These are phyloP conservation scores for Aspergillus saccharolyticus DNA, from an alignment of 495 filamentous ascomycete genomes.

Conservation along the genomic window DNA sequence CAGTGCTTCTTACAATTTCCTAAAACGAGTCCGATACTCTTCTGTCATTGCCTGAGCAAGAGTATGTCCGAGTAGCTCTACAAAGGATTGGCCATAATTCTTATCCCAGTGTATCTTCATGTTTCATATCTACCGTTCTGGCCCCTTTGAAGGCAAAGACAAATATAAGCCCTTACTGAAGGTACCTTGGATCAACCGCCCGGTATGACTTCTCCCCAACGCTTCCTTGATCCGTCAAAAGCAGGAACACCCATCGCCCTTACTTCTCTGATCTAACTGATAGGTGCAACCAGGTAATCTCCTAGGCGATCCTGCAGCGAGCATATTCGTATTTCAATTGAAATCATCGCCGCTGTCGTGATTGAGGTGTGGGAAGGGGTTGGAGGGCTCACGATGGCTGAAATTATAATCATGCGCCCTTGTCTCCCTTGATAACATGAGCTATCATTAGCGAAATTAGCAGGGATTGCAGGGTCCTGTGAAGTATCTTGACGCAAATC, in stretches of 20 bases:
- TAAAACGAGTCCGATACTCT: neutral
- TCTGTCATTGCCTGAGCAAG: neutral
- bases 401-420: neutral
- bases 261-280: neutral
- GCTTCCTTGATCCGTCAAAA: neutral
- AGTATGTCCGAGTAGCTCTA: neutral
- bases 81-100: neutral
- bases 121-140: neutral
- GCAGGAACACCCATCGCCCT: neutral
- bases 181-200: neutral
- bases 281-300: neutral
- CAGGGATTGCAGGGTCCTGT: conserved; percentile 6
- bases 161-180: neutral
- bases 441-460: conserved; percentile 6
- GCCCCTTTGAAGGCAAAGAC: neutral
- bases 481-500: conserved; percentile 10
- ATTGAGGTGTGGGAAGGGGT: neutral
- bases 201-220: neutral
- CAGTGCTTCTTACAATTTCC: neutral
- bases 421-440: neutral
- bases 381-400: no score
- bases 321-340: neutral
- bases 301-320: neutral
- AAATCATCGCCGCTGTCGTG: neutral
- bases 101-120: neutral